phyloP scores from a whole-genome alignment of 176 grass and related monocot genomes.

The Typha latifolia region DNA sequence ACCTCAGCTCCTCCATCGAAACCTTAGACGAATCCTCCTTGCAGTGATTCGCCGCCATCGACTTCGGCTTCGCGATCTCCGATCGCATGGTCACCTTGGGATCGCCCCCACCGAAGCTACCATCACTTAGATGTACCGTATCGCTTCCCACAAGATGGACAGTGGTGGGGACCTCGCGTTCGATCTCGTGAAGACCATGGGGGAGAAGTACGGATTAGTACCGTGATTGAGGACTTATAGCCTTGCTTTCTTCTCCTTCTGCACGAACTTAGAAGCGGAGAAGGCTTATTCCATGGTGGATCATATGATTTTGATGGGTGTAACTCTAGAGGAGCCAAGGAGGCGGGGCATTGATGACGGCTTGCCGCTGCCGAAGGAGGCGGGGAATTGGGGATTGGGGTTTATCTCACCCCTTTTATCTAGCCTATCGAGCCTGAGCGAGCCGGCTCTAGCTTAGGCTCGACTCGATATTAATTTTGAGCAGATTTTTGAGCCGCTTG shows the following conservation, averaged over 20 bases:
- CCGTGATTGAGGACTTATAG: conserved; percentile 71
- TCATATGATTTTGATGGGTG: conserved; percentile 46
- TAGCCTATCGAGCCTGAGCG: too few species aligned
- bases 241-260: conserved; percentile 51
- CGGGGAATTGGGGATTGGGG: too few species aligned
- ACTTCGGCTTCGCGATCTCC: conserved; percentile 23
- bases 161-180: conserved; percentile 53
- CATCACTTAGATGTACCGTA: conserved; percentile 31
- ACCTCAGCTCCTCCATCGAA: conserved; percentile 18
- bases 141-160: conserved; percentile 10
- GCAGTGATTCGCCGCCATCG: conserved; percentile 5
- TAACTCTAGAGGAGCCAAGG: conserved; percentile 61
- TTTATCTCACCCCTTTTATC: too few species aligned
- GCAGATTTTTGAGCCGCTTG: too few species aligned
- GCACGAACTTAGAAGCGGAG: conserved; percentile 26
- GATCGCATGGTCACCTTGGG: conserved; percentile 28
- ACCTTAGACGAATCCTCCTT: background rate
- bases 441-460: too few species aligned
- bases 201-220: conserved; percentile 38
- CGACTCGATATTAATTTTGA: too few species aligned
- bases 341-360: too few species aligned
- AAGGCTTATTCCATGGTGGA: conserved; percentile 56
- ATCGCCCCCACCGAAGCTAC: conserved; percentile 26
- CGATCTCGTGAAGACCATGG: conserved; percentile 51
- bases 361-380: too few species aligned